phyloP scores from a whole-genome alignment of 129 eudicot species.

The Silybum marianum region DNA sequence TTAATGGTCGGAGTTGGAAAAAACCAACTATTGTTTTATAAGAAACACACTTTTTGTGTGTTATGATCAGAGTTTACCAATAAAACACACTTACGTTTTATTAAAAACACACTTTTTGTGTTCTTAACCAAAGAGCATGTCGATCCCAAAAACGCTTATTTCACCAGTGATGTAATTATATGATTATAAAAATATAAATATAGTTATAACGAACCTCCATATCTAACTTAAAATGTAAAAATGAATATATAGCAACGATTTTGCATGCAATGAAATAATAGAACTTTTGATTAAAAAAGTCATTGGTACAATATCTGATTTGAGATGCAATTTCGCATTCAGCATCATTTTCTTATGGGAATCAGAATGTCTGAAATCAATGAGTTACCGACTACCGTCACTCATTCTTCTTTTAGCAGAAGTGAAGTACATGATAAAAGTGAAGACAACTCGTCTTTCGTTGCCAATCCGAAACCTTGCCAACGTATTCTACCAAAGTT shows the following conservation, averaged over 20 bases:
- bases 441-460: slow-evolving; percentile 74
- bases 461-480: slow-evolving; percentile 88
- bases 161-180: no score
- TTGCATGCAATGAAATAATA: neutral
- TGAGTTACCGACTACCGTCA: neutral
- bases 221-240: no score
- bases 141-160: neutral
- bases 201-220: no score
- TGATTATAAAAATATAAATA: neutral
- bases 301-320: neutral
- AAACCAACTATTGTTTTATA: neutral
- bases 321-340: slow-evolving; percentile 12
- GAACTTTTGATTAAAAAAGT: neutral
- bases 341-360: neutral
- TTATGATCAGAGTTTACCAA: neutral
- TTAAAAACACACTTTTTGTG: neutral
- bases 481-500: slow-evolving; percentile 91
- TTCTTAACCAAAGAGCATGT: neutral
- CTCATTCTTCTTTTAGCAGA: slow-evolving; percentile 62
- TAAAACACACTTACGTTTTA: neutral
- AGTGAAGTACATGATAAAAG: slow-evolving; percentile 78
- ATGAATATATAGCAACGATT: no score
- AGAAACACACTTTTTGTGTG: neutral
- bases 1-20: neutral
- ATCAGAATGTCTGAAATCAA: slow-evolving; percentile 9